Evolutionary conservation across 495 filamentous ascomycete genomes (phyloP), one percentile per base, ranked within the genome.

Genomic region (Tetracladium marchalianum): DNA sequence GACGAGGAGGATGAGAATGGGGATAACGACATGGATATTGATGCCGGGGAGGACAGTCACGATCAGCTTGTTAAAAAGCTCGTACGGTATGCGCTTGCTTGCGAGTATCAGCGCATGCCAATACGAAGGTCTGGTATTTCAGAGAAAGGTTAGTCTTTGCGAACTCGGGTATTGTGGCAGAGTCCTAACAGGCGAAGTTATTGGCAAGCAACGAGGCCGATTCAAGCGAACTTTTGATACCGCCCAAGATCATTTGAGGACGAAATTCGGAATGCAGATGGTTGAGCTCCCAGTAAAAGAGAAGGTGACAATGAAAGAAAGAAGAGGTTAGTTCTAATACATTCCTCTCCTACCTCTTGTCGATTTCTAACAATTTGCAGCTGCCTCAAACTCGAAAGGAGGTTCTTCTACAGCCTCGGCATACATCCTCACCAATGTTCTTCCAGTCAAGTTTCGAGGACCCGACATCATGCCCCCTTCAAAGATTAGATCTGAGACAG

Each of bases 21-120:
- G 22, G 58, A 58, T 19, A 62, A 62, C 9, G 68, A 67, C 40
- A 55, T 64, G 36, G 56, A 56, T 2, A 70, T 69, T 58, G 65
- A 56, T 27, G 63, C 44, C 13, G 49, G 47, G 31, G 31, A 17
- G n/a, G 44, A 48, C 19, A 76, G 65, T 53, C 66, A 69, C 5
- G 77, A 83, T 41, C 78, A 84, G 49, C 69, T 90, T 55, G 78
- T 87, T 27, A 96, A 95, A 65, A 95, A 89, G 52, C 66, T 98
- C 39, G 82, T 97, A 15, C 81, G 92, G n/a, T 77, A 95, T 36
- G 92, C 88, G 2, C 62, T 97, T 5, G 78, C 90, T 2, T 87
- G 85, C 66, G 92, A 96, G 61, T 93, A 85, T 62, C 73, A 85
- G n/a, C 76, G 92, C 12, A 70, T 75, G 37, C 78, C 82, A 0